Conservation (phyloP, 2,329 filamentous ascomycete genomes). For the Verticillium klebahnii region DNA sequence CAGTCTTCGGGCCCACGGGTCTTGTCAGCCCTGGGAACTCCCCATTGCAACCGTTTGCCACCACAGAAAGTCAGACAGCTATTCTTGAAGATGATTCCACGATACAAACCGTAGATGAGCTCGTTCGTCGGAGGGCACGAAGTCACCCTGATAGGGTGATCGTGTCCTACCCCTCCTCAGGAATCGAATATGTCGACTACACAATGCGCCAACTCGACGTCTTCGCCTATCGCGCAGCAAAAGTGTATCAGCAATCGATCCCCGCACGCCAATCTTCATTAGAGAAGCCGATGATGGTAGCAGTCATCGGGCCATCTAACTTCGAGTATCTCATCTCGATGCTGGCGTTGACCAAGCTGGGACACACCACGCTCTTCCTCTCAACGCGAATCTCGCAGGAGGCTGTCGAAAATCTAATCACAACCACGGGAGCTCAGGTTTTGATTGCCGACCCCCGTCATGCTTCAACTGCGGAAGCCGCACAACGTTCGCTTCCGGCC, state of each 20-base stretch:
- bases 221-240: conserved; percentile 23
- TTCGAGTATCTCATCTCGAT: conserved; percentile 50
- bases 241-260: conserved; percentile 16
- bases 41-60: background rate
- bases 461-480: conserved; percentile 13
- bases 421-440: conserved; percentile 17
- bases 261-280: conserved; percentile 15
- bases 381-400: conserved; percentile 27
- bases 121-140: conserved; percentile 18
- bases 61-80: background rate
- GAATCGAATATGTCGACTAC: conserved; percentile 40
- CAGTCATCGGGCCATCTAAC: conserved; percentile 46
- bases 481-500: conserved; percentile 10
- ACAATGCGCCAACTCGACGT: conserved; percentile 39
- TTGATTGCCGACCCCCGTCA: conserved; percentile 20
- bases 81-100: conserved; percentile 13
- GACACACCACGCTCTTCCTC: conserved; percentile 40
- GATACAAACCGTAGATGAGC: conserved; percentile 18
- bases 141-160: conserved; percentile 28
- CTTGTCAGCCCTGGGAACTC: conserved; percentile 5
- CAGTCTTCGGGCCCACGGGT: conserved; percentile 11
- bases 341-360: conserved; percentile 49
- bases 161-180: conserved; percentile 36
- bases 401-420: conserved; percentile 24
- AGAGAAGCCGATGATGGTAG: conserved; percentile 32